Evolutionary conservation across 2,329 filamentous ascomycete genomes (phyloP).

Genomic region (Eurotiales sp.): DNA sequence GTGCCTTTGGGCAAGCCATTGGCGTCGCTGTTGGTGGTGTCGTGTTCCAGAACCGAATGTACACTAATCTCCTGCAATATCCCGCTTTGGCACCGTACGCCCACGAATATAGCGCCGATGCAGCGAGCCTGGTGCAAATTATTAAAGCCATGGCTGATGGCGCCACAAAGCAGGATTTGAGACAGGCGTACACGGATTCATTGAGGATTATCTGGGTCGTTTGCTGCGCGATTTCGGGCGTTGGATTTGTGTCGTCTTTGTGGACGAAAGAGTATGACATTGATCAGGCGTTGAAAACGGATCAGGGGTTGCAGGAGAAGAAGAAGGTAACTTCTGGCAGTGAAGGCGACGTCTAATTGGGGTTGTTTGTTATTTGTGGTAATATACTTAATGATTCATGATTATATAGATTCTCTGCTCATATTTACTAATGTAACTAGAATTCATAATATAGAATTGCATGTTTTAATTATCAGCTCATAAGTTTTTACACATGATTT

Average conservation of each 20-base stretch:
- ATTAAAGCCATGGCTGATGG: conserved; percentile 53
- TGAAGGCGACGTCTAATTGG: no score
- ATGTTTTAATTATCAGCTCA: no score
- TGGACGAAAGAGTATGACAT: conserved; percentile 51
- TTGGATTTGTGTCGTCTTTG: conserved; percentile 50
- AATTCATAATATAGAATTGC: no score
- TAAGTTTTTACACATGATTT: no score
- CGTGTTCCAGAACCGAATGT: conserved; percentile 61
- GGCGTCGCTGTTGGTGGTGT: conserved; percentile 66
- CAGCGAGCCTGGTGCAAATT: conserved; percentile 56
- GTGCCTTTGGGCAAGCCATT: conserved; percentile 61
- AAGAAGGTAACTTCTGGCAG: conserved; percentile 1
- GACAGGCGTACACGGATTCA: conserved; percentile 53
- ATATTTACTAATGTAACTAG: no score
- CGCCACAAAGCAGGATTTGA: conserved; percentile 40
- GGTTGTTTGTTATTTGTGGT: no score
- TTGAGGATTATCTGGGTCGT: conserved; percentile 56
- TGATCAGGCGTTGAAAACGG: conserved; percentile 31
- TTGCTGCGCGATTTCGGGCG: conserved; percentile 50
- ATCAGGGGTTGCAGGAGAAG: conserved; percentile 21
- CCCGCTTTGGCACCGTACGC: conserved; percentile 49
- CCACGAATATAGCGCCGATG: conserved; percentile 52
- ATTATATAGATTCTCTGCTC: no score
- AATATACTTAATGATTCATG: no score
- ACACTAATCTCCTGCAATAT: conserved; percentile 27